Percentiles rank a stretch among this genome's conserved stretches.
Conservation (phyloP, 352 stramenopile genomes). For the Aphanomyces euteiches region DNA sequence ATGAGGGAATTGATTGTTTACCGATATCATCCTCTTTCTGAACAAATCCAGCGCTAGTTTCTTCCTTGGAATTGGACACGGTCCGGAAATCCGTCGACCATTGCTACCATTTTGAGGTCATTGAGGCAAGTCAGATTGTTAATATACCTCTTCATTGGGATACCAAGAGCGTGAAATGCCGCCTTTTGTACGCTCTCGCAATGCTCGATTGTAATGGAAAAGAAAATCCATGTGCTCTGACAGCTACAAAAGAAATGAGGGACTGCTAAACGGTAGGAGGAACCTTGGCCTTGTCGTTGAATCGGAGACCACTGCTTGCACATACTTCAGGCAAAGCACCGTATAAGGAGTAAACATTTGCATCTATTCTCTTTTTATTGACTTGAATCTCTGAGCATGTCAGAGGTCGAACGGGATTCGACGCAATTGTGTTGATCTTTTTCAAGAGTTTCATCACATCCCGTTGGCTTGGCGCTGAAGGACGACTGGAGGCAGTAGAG, state of each 20-base stretch:
- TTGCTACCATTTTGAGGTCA: constrained; percentile 33
- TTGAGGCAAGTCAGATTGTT: not conserved
- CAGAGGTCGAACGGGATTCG: constrained; percentile 7
- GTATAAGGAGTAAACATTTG: constrained; percentile 83
- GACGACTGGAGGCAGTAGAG: too few relatives aligned
- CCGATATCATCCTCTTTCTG: constrained; percentile 57
- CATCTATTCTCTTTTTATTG: constrained; percentile 82
- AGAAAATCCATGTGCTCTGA: constrained; percentile 82
- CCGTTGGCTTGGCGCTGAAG: not conserved
- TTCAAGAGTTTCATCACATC: constrained; percentile 85
- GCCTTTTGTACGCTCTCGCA: constrained; percentile 77
- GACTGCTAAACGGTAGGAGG: not conserved
- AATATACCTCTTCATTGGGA: constrained; percentile 51
- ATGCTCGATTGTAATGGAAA: constrained; percentile 79
- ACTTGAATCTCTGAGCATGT: constrained; percentile 41
- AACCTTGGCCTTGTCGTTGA: constrained; percentile 64
- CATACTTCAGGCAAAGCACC: constrained; percentile 74
- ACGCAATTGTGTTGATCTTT: constrained; percentile 61
- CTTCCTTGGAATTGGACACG: constrained; percentile 31
- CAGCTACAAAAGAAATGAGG: constrained; percentile 32
- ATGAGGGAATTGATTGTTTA: constrained; percentile 8
- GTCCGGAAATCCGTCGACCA: constrained; percentile 70
- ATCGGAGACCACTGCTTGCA: constrained; percentile 72
- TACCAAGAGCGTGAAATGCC: constrained; percentile 82
- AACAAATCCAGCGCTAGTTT: constrained; percentile 37